phyloP scores from a whole-genome alignment of 148 eudicot genomes.

The Rhododendron ferrugineum region DNA sequence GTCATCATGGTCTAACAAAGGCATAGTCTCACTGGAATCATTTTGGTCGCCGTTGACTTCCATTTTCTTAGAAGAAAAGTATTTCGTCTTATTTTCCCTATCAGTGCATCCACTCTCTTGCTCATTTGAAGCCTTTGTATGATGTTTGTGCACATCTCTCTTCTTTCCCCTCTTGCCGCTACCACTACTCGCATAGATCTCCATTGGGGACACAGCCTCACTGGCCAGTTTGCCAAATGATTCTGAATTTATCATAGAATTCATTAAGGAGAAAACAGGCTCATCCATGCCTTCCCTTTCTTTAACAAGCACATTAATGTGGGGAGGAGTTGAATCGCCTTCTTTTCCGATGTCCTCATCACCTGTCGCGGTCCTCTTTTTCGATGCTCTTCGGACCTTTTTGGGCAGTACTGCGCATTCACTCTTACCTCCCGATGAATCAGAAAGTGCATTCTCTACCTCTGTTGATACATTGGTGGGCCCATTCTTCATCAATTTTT shows the following conservation, averaged over 20 bases:
- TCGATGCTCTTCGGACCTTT: constrained; percentile 19
- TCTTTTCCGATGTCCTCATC: neutral
- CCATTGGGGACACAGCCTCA: neutral
- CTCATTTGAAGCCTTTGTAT: neutral
- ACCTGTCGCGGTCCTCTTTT: neutral
- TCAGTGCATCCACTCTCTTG: neutral
- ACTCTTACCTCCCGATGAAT: neutral
- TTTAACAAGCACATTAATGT: neutral
- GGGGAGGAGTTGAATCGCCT: neutral
- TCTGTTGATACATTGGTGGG: neutral
- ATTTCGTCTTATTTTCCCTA: neutral
- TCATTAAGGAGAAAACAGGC: neutral
- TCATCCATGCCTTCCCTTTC: neutral
- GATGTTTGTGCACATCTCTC: neutral
- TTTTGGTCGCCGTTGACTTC: neutral
- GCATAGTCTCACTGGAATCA: neutral
- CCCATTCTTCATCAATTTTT: neutral
- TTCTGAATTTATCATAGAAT: neutral
- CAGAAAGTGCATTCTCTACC: constrained; percentile 1
- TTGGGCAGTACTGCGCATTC: constrained; percentile 2
- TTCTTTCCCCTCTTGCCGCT: neutral
- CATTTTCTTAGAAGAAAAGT: neutral
- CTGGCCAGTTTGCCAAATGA: neutral
- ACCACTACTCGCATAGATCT: neutral
- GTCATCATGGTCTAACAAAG: neutral